Conservation (phyloP, 805 yeast species). For the Schwanniomyces sp. region DNA sequence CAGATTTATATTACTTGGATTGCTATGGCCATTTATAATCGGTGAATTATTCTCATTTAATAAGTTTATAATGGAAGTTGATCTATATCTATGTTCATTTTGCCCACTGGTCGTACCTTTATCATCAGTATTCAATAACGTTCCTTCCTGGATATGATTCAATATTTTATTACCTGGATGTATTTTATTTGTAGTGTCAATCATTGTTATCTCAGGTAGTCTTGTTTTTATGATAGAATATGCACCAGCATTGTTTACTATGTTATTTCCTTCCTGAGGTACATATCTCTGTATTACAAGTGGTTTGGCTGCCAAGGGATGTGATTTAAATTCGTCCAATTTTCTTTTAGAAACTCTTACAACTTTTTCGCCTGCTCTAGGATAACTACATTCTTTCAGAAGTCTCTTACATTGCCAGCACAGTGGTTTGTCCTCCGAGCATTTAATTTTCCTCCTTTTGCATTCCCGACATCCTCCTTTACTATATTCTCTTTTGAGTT, state of each 20-base stretch:
- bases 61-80: constrained; percentile 3
- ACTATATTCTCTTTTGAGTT: constrained; percentile 18
- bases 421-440: constrained; percentile 34
- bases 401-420: constrained; percentile 37
- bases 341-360: constrained; percentile 17
- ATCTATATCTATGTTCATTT: neutral
- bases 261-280: neutral
- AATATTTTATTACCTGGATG: neutral
- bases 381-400: constrained; percentile 27
- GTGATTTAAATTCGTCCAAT: neutral
- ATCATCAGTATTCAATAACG: neutral
- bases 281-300: constrained; percentile 4
- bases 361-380: constrained; percentile 26
- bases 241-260: neutral
- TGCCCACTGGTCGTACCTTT: neutral
- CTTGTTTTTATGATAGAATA: neutral
- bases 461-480: constrained; percentile 44
- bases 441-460: constrained; percentile 43
- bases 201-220: neutral
- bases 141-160: neutral
- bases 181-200: neutral
- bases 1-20: neutral
- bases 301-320: neutral
- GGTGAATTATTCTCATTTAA: constrained; percentile 4
- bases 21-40: neutral